Evolutionary conservation across 345 rosid genomes (phyloP).

Genomic region (Lepidium sativum): DNA sequence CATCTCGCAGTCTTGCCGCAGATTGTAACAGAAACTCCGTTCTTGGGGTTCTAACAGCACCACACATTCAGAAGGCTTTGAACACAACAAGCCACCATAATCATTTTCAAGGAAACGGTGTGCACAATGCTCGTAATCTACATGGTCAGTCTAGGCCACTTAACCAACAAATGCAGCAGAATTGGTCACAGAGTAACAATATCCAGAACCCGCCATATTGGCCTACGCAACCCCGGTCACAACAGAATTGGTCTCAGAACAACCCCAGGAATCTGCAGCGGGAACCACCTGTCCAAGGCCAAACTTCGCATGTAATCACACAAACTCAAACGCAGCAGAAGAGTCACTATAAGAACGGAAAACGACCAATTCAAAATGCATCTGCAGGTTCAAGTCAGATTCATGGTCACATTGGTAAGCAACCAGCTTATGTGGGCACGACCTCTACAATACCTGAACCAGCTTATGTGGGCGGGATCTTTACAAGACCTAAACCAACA

Average conservation of each 20-base stretch:
- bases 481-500: too few species aligned
- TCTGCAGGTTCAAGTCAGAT: slow-evolving; percentile 23
- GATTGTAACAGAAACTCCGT: slow-evolving; percentile 28
- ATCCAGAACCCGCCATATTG: slow-evolving; percentile 11
- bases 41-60: slow-evolving; percentile 33
- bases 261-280: slow-evolving; percentile 5
- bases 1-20: slow-evolving; percentile 32
- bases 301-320: not conserved
- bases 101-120: slow-evolving; percentile 2
- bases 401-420: slow-evolving; percentile 1
- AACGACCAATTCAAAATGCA: not conserved
- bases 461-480: too few species aligned
- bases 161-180: slow-evolving; percentile 26
- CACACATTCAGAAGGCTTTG: slow-evolving; percentile 21
- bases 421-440: not conserved
- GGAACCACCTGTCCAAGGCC: slow-evolving; percentile 15
- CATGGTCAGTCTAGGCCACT: slow-evolving; percentile 18
- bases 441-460: slow-evolving; percentile 11
- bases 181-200: slow-evolving; percentile 14
- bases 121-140: not conserved
- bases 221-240: slow-evolving; percentile 23
- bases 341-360: slow-evolving; percentile 8
- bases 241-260: slow-evolving; percentile 22
- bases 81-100: slow-evolving; percentile 10
- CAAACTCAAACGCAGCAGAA: slow-evolving; percentile 23